Conservation (phyloP, 257 asterid genomes). For the Solanum bulbocastanum region DNA sequence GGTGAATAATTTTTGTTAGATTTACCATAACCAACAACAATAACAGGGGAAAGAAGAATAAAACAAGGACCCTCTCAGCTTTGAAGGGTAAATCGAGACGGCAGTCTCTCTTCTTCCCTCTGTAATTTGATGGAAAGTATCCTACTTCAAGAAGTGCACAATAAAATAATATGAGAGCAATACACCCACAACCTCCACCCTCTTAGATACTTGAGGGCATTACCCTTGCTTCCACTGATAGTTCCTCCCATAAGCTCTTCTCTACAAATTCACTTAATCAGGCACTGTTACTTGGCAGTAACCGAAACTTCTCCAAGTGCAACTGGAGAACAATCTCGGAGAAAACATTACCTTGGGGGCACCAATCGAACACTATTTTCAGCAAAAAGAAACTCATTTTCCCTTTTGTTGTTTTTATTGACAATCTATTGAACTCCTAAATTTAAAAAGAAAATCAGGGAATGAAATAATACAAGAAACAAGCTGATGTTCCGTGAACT, state of each 20-base stretch:
- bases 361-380: background rate
- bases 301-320: background rate
- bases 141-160: background rate
- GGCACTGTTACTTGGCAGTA: background rate
- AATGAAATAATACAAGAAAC: background rate
- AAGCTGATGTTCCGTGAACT: background rate
- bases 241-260: background rate
- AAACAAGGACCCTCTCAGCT: background rate
- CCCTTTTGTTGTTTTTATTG: background rate
- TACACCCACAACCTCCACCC: background rate
- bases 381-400: background rate
- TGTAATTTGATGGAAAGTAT: background rate
- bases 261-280: background rate
- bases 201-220: background rate
- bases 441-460: background rate
- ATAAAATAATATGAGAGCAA: background rate
- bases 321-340: background rate
- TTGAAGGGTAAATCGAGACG: background rate
- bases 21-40: background rate
- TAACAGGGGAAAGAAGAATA: background rate
- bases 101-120: background rate
- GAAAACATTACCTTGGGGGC: background rate
- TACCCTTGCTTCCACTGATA: background rate
- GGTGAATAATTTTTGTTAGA: background rate
- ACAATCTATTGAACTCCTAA: background rate